Evolutionary conservation across 2,329 filamentous ascomycete species (phyloP).

Genomic region (Epicoccum nigrum): DNA sequence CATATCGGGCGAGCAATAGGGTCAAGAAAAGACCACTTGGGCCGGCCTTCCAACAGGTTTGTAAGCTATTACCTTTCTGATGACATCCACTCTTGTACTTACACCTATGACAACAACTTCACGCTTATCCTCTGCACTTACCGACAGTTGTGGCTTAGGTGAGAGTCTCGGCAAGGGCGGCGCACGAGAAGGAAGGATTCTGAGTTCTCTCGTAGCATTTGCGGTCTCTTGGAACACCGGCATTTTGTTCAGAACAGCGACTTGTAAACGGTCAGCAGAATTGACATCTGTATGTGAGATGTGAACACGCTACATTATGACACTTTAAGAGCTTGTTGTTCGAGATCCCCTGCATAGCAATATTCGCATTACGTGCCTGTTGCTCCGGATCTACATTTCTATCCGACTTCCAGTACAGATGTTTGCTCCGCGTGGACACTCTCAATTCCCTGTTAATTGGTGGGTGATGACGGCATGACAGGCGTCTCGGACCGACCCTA

Average conservation of each 20-base stretch:
- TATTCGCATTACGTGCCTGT: too few relatives aligned
- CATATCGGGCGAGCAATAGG: not conserved
- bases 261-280: too few relatives aligned
- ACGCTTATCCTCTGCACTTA: not conserved
- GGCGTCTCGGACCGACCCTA: too few relatives aligned
- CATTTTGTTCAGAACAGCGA: not conserved
- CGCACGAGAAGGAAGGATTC: not conserved
- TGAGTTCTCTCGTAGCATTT: not conserved
- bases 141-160: not conserved
- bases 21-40: not conserved
- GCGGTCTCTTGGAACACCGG: not conserved
- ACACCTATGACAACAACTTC: not conserved
- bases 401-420: too few relatives aligned
- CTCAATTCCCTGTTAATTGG: too few relatives aligned
- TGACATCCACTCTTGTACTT: not conserved
- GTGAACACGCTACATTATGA: too few relatives aligned
- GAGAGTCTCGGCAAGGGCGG: not conserved
- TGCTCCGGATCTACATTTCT: too few relatives aligned
- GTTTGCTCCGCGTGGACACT: too few relatives aligned
- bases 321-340: too few relatives aligned
- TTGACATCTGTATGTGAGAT: too few relatives aligned
- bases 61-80: not conserved
- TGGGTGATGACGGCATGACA: too few relatives aligned
- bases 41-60: not conserved
- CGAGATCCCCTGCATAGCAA: too few relatives aligned